Percentiles rank a stretch among this genome's conserved stretches.
Evolutionary conservation across 768 basidiomycete genomes (phyloP).

Genomic region (Pleurotus pulmonarius): DNA sequence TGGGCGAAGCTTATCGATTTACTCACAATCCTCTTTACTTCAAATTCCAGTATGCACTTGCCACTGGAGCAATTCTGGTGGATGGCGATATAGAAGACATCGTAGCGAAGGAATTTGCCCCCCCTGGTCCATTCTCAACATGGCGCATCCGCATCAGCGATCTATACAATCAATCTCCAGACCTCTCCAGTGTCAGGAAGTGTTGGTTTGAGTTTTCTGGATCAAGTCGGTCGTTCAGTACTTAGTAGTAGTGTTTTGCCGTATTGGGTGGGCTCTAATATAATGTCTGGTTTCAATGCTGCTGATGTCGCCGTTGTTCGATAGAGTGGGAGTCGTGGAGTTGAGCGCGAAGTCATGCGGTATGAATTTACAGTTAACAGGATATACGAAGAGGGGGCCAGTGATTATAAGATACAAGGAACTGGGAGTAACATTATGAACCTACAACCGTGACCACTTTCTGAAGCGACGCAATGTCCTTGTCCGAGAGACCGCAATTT

Average conservation of each 20-base stretch:
- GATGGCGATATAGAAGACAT: background rate
- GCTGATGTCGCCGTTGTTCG: too few species aligned
- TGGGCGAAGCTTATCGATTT: background rate
- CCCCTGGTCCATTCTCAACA: background rate
- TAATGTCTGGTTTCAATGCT: too few species aligned
- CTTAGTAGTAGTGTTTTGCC: background rate
- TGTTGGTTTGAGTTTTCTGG: constrained; percentile 2
- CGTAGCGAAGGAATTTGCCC: background rate
- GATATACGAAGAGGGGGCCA: too few species aligned
- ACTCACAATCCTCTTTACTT: background rate
- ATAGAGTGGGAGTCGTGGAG: too few species aligned
- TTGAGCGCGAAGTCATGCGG: too few species aligned
- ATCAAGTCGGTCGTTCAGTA: background rate
- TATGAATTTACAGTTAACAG: too few species aligned
- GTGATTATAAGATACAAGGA: too few species aligned
- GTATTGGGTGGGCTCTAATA: too few species aligned
- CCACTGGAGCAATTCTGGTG: background rate
- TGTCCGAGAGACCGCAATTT: background rate
- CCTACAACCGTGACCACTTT: background rate
- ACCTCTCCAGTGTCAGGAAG: background rate
- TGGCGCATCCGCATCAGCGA: background rate
- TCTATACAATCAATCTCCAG: background rate
- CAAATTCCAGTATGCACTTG: background rate
- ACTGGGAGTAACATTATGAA: too few species aligned
- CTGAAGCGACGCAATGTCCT: background rate